These are phyloP conservation scores for Wickerhamomyces hampshirensis DNA, from an alignment of 805 yeast genomes.

Conservation along the genomic window DNA sequence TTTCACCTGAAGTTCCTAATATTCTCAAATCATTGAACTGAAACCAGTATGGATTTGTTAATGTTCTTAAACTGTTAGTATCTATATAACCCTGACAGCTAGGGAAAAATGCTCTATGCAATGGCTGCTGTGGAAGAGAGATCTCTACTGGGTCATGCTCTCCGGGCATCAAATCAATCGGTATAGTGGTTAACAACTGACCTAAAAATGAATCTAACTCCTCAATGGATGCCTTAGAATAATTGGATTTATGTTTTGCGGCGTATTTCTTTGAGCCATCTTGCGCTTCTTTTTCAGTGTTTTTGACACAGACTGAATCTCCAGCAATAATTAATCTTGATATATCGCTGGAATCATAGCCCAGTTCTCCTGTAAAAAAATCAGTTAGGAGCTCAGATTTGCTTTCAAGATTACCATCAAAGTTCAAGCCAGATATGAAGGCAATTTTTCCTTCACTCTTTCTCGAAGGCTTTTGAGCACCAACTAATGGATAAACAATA, in stretches of 20 bases:
- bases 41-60: conserved; percentile 74
- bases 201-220: conserved; percentile 56
- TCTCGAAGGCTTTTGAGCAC: conserved; percentile 43
- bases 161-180: conserved; percentile 84
- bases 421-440: conserved; percentile 69
- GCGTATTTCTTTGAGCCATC: conserved; percentile 35
- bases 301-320: conserved; percentile 42
- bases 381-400: conserved; percentile 59
- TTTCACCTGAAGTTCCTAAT: conserved; percentile 82
- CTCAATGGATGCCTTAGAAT: conserved; percentile 41
- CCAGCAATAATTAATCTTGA: conserved; percentile 68
- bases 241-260: conserved; percentile 48
- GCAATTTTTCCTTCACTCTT: conserved; percentile 44
- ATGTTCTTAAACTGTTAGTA: conserved; percentile 32
- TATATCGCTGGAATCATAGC: conserved; percentile 31
- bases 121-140: conserved; percentile 83
- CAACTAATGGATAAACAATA: conserved; percentile 61
- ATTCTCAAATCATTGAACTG: conserved; percentile 51
- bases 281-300: conserved; percentile 9
- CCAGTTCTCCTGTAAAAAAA: conserved; percentile 68
- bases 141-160: conserved; percentile 77
- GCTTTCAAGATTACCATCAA: conserved; percentile 43
- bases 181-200: conserved; percentile 52
- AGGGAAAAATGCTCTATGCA: conserved; percentile 73
- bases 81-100: conserved; percentile 38